Evolutionary conservation across 805 yeast genomes (phyloP).

Genomic region (Saccharomycopsis babjevae): DNA sequence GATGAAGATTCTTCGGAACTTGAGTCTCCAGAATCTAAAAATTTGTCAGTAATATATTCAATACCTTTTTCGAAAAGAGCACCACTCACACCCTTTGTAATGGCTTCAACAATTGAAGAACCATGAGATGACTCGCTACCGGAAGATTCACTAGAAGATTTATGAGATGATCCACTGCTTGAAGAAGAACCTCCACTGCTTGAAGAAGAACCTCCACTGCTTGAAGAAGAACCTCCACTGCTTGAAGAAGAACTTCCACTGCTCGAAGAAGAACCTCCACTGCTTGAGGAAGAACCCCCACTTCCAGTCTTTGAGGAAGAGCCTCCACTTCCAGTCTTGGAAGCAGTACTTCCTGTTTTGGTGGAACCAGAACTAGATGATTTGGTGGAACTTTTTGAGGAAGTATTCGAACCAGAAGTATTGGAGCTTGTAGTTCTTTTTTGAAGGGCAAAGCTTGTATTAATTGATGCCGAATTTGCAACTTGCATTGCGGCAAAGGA

Average conservation of each 20-base stretch:
- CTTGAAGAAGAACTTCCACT: background rate
- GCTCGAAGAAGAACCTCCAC: background rate
- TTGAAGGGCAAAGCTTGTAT: background rate
- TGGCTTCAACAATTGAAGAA: constrained; percentile 6
- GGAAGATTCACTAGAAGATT: constrained; percentile 3
- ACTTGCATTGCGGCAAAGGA: background rate
- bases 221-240: background rate
- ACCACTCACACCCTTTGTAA: constrained; percentile 8
- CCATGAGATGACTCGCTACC: background rate
- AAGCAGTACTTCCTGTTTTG: background rate
- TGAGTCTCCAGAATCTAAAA: background rate
- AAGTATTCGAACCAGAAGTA: too few relatives aligned
- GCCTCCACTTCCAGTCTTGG: background rate
- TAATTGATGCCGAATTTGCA: background rate
- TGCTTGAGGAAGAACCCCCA: background rate
- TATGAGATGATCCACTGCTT: background rate
- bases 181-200: background rate
- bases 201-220: background rate
- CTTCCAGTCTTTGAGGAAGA: background rate
- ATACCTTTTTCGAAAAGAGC: constrained; percentile 5
- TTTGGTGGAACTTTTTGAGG: background rate
- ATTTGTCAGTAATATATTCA: background rate
- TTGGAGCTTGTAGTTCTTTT: background rate
- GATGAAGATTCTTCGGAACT: background rate
- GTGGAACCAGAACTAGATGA: background rate